Evolutionary conservation across 129 eudicot species (phyloP).

Genomic region (Flaveria trinervia): DNA sequence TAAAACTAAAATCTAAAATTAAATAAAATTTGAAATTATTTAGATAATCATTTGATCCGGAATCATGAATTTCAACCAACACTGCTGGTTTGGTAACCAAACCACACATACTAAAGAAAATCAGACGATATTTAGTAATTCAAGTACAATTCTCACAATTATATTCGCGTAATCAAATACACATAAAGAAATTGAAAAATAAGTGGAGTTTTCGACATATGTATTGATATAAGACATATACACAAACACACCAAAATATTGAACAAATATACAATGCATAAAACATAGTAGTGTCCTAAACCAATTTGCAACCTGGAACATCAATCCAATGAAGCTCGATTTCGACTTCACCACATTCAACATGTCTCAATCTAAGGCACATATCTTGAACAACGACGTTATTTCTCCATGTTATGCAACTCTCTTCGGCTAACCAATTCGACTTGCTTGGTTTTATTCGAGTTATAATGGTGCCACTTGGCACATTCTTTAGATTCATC

Average conservation of each 20-base stretch:
- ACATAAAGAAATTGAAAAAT: not conserved
- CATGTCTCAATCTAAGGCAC: slow-evolving; percentile 60
- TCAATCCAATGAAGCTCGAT: slow-evolving; percentile 65
- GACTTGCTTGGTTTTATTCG: slow-evolving; percentile 49
- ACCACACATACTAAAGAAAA: no score
- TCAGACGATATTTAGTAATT: not conserved
- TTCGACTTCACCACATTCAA: slow-evolving; percentile 72
- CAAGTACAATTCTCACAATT: not conserved
- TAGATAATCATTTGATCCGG: no score
- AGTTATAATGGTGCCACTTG: slow-evolving; percentile 47
- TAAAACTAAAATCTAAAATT: no score
- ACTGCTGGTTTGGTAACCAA: not conserved
- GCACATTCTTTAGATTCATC: slow-evolving; percentile 42
- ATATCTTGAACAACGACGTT: slow-evolving; percentile 51
- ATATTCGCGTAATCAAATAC: not conserved
- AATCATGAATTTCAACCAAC: no score
- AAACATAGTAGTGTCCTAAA: slow-evolving; percentile 11
- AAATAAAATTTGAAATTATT: no score
- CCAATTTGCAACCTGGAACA: slow-evolving; percentile 57
- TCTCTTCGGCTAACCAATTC: slow-evolving; percentile 61
- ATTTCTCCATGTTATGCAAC: slow-evolving; percentile 48
- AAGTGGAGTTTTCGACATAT: not conserved
- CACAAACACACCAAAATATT: not conserved
- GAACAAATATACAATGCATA: slow-evolving; percentile 11
- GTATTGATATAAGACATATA: not conserved